Evolutionary conservation across 108 stramenopile species (phyloP).

Genomic region (Cyclotella baltica): DNA sequence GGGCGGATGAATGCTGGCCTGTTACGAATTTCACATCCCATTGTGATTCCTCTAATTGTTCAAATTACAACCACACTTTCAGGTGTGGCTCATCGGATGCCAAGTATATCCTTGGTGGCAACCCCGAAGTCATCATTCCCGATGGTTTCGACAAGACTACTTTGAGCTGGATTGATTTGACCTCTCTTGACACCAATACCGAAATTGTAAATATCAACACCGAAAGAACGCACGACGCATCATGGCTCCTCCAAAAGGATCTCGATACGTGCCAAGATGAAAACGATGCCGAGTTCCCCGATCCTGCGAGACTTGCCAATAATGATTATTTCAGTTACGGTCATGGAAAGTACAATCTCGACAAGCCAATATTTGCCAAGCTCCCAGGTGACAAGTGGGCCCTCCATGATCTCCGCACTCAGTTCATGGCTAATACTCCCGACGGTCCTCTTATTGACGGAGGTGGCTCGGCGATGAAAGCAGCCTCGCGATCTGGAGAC

Average conservation of each 20-base stretch:
- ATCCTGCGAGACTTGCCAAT: slow-evolving; percentile 27
- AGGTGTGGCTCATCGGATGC: background rate
- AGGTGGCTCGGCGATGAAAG: slow-evolving; percentile 25
- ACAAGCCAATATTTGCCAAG: slow-evolving; percentile 46
- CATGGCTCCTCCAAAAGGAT: slow-evolving; percentile 25
- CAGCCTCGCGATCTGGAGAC: background rate
- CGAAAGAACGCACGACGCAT: slow-evolving; percentile 26
- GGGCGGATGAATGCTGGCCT: too few species aligned
- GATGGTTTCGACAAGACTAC: slow-evolving; percentile 19
- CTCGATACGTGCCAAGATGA: slow-evolving; percentile 22
- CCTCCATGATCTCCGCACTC: slow-evolving; percentile 36
- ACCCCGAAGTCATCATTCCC: slow-evolving; percentile 32
- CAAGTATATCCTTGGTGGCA: slow-evolving; percentile 25
- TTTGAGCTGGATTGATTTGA: slow-evolving; percentile 33
- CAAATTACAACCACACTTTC: background rate
- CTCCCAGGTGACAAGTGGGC: slow-evolving; percentile 40
- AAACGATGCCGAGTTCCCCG: slow-evolving; percentile 31
- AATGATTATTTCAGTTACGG: slow-evolving; percentile 35
- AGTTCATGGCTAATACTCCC: slow-evolving; percentile 27
- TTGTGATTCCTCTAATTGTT: background rate
- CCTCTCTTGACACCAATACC: slow-evolving; percentile 1
- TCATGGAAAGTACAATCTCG: slow-evolving; percentile 32
- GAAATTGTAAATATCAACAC: slow-evolving; percentile 35
- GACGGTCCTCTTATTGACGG: slow-evolving; percentile 28
- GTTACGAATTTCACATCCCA: too few species aligned